Base-by-base conservation (phyloP, 768 basidiomycete species). In the Collybiopsis confluens region DNA sequence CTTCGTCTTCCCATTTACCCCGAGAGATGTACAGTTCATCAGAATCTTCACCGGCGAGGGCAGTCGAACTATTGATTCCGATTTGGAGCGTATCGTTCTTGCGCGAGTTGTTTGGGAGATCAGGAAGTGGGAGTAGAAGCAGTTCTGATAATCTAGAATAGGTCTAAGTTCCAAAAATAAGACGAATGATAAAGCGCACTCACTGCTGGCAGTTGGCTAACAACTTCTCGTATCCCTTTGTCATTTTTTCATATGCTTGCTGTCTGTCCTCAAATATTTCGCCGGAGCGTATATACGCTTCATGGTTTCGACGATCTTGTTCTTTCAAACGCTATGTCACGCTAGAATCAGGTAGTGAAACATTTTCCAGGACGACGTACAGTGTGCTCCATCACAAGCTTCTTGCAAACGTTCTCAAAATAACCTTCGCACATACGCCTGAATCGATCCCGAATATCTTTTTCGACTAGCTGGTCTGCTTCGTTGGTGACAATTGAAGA, bases 181-280 rank as follows among this genome's bases (percentile, higher is more conserved):
- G n/a, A n/a, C n/a, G n/a, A 58, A 37, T 4, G 13, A 30, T 24
- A n/a, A 36, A 40, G n/a, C 47, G 20, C 26, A 68, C 84, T 62
- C 61, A 95, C 90, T 83, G 85, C 70, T 97, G 92, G 54, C 94
- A 95, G 62, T 85, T 93, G 15, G 86, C 75, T 45, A 94, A 80
- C 21, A 98, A 71, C 56, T 95, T 92, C 70, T 99, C 97, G 62
- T 98, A 98, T 42, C 85, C 80, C 69, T 90, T 93, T 36, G 93
- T 94, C 91, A 98, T 97, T 72, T 92, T 94, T 74, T 99, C 97
- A 65, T 99, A 99, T 9, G 91, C 93, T 68, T 98, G 95, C 67
- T 98, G 96, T 30, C 97, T 83, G 67, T 99, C 97, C 65, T 99
- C 97, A 61, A 99, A 99, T 58, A 99, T 98, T 70, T 99, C 96